Conservation (phyloP, 495 filamentous ascomycete genomes). For the Penicillium herquei region DNA sequence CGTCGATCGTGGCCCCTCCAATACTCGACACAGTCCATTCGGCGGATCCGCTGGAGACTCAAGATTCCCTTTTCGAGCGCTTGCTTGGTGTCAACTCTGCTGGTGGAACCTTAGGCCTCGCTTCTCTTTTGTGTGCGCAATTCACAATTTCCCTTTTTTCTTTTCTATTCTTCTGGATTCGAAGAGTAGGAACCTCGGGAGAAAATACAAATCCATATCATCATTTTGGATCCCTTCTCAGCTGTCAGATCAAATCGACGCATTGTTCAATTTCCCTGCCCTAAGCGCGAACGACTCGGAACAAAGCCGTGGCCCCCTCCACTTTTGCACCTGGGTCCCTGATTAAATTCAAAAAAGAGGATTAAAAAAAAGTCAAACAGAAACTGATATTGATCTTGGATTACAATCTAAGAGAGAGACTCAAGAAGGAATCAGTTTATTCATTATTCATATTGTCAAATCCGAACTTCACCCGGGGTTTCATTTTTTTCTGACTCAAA, state of each 20-base stretch:
- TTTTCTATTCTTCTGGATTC: neutral
- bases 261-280: neutral
- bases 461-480: neutral
- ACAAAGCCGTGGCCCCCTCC: conserved; percentile 6
- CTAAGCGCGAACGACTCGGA: conserved; percentile 15
- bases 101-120: conserved; percentile 12
- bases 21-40: neutral
- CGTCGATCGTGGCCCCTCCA: conserved; percentile 11
- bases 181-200: neutral
- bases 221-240: neutral
- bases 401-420: conserved; percentile 5
- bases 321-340: conserved; percentile 1
- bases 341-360: conserved; percentile 4
- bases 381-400: neutral
- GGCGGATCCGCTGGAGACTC: conserved; percentile 24
- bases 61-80: conserved; percentile 29
- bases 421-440: neutral
- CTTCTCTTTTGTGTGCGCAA: conserved; percentile 6
- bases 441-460: no score
- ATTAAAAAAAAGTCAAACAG: conserved; percentile 6
- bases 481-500: neutral
- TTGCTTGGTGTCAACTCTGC: conserved; percentile 10
- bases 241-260: neutral
- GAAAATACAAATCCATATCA: neutral
- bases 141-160: neutral